Evolutionary conservation across 345 rosid genomes (phyloP), one percentile per base, ranked within the genome.

Genomic region (Camelina sativa): DNA sequence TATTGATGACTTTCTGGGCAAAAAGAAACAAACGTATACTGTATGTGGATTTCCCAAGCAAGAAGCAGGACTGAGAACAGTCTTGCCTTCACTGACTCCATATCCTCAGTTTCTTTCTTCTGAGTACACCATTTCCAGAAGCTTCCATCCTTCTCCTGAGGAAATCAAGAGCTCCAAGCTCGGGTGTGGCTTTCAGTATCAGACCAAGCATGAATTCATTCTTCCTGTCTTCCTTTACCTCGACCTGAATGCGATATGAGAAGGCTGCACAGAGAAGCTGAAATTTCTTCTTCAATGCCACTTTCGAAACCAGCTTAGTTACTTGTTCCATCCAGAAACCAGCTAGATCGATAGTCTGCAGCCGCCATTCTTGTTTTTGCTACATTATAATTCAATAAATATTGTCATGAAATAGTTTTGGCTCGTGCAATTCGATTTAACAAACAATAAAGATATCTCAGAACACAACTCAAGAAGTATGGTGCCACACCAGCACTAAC

Each of bases 401-500:
- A 35, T n/a, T 64, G 51, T 65, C 72, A 46, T 58, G 58, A 65
- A 46, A 43, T 20, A 22, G 62, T 67, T 67, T 13, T 38, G 44
- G 61, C 51, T 25, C 0, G 44, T 56, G 52, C 34, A 65, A 17
- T 65, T 65, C 47, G 57, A 22, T 56, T 25, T 38, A 50, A 23
- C 32, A 34, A 58, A 35, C 28, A 47, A 50, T 6, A 35, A 60
- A n/a, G 30, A 43, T 2, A 20, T 20, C 46, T 3, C 9, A 3
- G 28, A 28, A 52, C 41, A 65, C 19, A 44, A 62, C 0, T 64
- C 58, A 48, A 8, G 8, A 23, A 34, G 53, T 40, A 16, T 17
- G 28, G 43, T 57, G 35, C 61, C 62, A 61, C 43, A 76, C 43
- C 69, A 9, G 75, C 62, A 44, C 43, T 46, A 69, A 69, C 50